Conservation (phyloP, 768 basidiomycete species). For the Suillus plorans region DNA sequence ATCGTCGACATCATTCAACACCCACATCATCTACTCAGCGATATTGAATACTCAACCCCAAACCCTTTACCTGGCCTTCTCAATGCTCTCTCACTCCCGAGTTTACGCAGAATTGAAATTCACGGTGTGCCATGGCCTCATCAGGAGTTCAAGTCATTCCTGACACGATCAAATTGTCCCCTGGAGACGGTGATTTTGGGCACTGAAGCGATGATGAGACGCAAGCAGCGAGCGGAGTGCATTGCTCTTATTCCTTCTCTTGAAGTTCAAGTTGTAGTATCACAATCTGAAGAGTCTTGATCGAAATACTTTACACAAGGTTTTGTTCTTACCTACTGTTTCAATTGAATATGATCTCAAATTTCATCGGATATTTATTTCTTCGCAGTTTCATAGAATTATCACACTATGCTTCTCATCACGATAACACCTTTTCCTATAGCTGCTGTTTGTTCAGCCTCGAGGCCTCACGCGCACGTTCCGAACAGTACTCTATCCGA, state of each 20-base stretch:
- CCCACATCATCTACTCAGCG: too few relatives aligned
- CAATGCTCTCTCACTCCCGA: conserved; percentile 16
- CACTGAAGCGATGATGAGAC: conserved; percentile 12
- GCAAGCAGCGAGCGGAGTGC: conserved; percentile 13
- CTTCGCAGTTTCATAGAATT: not conserved
- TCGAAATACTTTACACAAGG: not conserved
- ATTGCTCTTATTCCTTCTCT: conserved; percentile 18
- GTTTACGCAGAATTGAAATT: conserved; percentile 11
- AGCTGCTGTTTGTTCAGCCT: not conserved
- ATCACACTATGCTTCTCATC: not conserved
- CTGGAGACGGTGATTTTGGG: conserved; percentile 21
- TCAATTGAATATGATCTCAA: not conserved
- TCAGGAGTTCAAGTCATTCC: conserved; percentile 17
- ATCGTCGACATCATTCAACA: not conserved
- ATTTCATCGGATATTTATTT: not conserved
- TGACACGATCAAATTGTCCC: conserved; percentile 22
- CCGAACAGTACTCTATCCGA: not conserved
- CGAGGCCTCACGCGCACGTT: too few relatives aligned
- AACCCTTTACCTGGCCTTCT: conserved; percentile 3
- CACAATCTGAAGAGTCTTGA: not conserved
- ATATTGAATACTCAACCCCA: not conserved
- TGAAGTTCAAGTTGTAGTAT: conserved; percentile 3
- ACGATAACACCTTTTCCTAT: not conserved
- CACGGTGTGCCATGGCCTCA: conserved; percentile 17
- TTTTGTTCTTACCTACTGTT: not conserved